These are phyloP conservation scores for Acrodontium crateriforme DNA, from an alignment of 2,329 filamentous ascomycete species.

Conservation along the genomic window DNA sequence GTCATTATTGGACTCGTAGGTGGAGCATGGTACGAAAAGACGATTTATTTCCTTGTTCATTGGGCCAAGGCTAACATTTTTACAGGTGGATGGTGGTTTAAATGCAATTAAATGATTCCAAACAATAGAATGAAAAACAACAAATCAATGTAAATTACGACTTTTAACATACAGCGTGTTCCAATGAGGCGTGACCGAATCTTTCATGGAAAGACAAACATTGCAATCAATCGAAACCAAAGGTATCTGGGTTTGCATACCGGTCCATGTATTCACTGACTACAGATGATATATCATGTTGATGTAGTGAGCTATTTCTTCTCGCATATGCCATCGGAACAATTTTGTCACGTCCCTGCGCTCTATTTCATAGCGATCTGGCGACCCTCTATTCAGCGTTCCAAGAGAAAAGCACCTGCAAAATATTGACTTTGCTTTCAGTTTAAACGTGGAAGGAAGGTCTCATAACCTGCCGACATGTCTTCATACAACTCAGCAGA, in stretches of 20 bases:
- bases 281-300: too few species aligned
- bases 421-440: slow-evolving; percentile 1
- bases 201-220: not conserved
- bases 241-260: not conserved
- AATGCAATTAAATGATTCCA: slow-evolving; percentile 1
- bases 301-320: too few species aligned
- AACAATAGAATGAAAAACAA: not conserved
- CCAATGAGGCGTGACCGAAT: not conserved
- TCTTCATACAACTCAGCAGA: too few species aligned
- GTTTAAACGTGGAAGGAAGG: not conserved
- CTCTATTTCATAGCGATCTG: slow-evolving; percentile 1
- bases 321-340: slow-evolving; percentile 1
- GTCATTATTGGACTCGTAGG: slow-evolving; percentile 42
- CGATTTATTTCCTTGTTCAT: not conserved
- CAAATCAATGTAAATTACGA: too few species aligned
- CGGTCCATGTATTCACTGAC: not conserved
- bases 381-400: slow-evolving; percentile 1
- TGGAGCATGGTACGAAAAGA: slow-evolving; percentile 8
- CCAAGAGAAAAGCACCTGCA: not conserved
- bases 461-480: not conserved
- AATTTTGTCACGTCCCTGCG: slow-evolving; percentile 1
- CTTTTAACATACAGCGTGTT: not conserved
- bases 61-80: not conserved
- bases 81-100: not conserved
- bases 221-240: not conserved